A percentile compares a stretch with the other conserved stretches of the same genome.
Conservation (phyloP, 2,329 filamentous ascomycete genomes). For the Sclerotinia borealis region DNA sequence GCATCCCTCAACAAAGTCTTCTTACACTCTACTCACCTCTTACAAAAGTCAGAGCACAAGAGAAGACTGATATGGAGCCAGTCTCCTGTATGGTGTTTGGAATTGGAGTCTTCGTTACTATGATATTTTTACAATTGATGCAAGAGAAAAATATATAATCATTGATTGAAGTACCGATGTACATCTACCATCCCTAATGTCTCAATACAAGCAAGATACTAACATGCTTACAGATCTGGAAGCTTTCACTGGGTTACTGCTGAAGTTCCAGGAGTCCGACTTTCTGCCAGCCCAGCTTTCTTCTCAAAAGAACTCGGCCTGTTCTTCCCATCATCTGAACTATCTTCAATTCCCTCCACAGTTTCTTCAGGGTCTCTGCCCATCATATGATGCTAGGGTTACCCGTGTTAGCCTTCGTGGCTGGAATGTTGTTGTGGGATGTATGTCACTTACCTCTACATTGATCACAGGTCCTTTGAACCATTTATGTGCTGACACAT, state of each 20-base stretch:
- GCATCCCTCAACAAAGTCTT: background rate
- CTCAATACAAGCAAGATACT: background rate
- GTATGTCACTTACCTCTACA: constrained; percentile 37
- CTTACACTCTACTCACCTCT: background rate
- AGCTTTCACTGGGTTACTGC: background rate
- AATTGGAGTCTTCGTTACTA: constrained; percentile 10
- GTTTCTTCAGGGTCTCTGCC: constrained; percentile 22
- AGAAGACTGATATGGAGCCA: constrained; percentile 7
- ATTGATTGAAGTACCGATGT: background rate
- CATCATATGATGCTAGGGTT: constrained; percentile 28
- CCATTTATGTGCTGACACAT: constrained; percentile 55
- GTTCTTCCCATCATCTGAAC: constrained; percentile 17
- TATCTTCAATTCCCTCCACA: constrained; percentile 24
- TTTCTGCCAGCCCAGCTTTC: constrained; percentile 14
- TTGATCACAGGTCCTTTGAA: constrained; percentile 62
- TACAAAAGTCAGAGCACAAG: background rate
- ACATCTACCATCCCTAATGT: background rate
- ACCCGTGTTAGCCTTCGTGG: constrained; percentile 14
- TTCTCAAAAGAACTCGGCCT: constrained; percentile 12
- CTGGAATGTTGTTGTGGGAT: constrained; percentile 6
- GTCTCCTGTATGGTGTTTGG: constrained; percentile 13
- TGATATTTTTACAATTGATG: constrained; percentile 10
- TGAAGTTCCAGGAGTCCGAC: background rate
- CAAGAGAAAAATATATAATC: constrained; percentile 9
- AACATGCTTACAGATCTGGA: background rate